Base-by-base conservation (phyloP, 208 protist genomes). In the Acanthamoeba culbertsoni region DNA sequence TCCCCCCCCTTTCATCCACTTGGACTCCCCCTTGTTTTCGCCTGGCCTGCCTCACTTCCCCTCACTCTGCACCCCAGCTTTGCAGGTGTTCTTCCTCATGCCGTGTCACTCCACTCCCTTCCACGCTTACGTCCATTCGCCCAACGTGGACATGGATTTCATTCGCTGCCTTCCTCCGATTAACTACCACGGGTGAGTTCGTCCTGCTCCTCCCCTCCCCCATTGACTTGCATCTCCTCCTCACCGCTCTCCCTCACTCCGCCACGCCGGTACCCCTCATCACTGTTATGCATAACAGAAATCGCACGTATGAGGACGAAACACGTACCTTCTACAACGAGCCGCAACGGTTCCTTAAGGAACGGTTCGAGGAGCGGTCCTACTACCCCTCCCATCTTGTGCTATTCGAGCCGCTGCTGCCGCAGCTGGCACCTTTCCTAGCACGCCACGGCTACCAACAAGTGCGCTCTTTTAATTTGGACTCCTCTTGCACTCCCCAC, bases 41-140 rank as follows among this genome's bases (percentile, higher is more conserved):
- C 28, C 40, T 65, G 12, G 16, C 6, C 1, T 20, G 28, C 82
- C 26, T 35, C 55, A 1, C 48, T 31, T 3, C 43, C 84, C 33
- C 16, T 26, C 5, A 31, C 53, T 65, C 16, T 35, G 4, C 23
- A 53, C 2, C 53, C 20, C 10, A 23, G 62, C 18, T 14, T n/a
- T n/a, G 26, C 65, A 26, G 55, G 46, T 14, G 86, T 97, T 28
- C 62, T 94, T 97, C 35, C 62, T 96, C 31, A 94, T 93, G 65
- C 92, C 84, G 2, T 97, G 96, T 68, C 96, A 97, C 95, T 68
- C 96, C 26, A 97, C 96, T 18, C 96, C 96, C 6, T 96, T 77
- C 23, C 92, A 96, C 59, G 77, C 71, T 10, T 91, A 97, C 92
- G 59, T 97, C 33, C 96, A 97, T 31, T 53, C 62, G 42, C 86